Evolutionary conservation across 75 land plant genomes (phyloP), one percentile per base, ranked within the genome.

Genomic region (Pinus albicaulis): DNA sequence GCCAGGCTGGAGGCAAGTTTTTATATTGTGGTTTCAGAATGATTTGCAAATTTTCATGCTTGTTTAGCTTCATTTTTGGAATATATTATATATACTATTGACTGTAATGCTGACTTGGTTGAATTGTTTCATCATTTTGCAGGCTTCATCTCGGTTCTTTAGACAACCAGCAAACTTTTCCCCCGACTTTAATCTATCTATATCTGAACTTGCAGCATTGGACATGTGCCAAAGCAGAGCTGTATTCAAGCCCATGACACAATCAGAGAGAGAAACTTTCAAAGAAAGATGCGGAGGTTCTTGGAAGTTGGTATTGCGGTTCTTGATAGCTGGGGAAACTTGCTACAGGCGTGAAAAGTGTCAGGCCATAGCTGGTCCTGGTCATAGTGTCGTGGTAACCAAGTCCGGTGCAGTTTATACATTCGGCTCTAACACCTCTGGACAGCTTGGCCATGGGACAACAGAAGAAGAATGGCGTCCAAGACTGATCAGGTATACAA

Each of bases 331-430:
- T 31, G 95, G 97, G 26, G 97, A 94, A 74, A 73, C 78, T 6
- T 92, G 97, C 68, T 75, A 59, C 69, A 77, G 95, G 56, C 80
- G 92, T 65, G 97, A 90, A 75, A 89, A 88, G 60, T 89, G 80
- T 17, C 92, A 92, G 76, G 97, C 97, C 36, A 90, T 94, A 59
- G 97, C 97, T 13, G 97, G 97, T 23, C 92, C 97, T 34, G 92
- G 97, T 59, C 97, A 94, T 74, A 94, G 97, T 71, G 85, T 94
- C 56, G 97, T 85, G 56, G 91, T 94, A 55, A 94, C 95, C 20
- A 77, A 85, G 5, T 82, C 76, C 23, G 98, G 95, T 57, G 71
- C 80, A 4, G 89, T 90, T 48, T 94, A 88, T 61, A 77, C 95
- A 5, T 94, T 92, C 80, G 98, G 98, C 10, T 90, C 96, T 12